Evolutionary conservation across 192 early-diverging fungal genomes (phyloP), one percentile per base, ranked within the genome.

Genomic region (Coemansia sp.): DNA sequence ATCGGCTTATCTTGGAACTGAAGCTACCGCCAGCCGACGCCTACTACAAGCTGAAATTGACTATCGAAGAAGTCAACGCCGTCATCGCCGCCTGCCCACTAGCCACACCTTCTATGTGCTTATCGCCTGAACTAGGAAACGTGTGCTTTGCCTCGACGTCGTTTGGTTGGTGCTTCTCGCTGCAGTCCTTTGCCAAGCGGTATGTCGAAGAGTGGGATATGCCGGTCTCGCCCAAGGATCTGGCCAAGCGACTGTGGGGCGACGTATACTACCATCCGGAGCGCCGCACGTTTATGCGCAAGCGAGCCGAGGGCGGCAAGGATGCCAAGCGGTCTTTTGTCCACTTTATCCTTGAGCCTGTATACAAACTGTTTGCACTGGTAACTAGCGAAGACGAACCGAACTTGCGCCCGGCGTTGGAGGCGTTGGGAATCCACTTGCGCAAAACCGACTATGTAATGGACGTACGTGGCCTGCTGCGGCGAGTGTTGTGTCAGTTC

Each of bases 21-120:
- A 97, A 96, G 66, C 85, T 99, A 41, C 98, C 98, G 31, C 98
- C 98, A 10, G 89, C 86, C 11, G 98, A 98, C 85, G 97, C 97
- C 9, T 99, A 98, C 79, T 94, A 96, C 82, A 98, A 98, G 80
- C 83, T 99, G 47, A 94, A 90, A 70, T 92, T 97, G 80, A 96
- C 94, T 3, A 93, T 98, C 63, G 97, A 98, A 77, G 95, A 98
- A 73, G 96, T 98, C 66, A 99, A 99, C 80, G 79, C 84, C 2
- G 87, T 93, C 10, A 91, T 99, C 20, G 82, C 80, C 0, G 54
- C 65, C 16, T 71, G 77, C 22, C 77, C 78, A 11, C 51, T 66
- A 9, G 61, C 73, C 8, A 52, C 70, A 13, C 63, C 73, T 12
- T 62, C 60, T 0, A 69, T 64, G 72, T 88, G 93, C 43, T 68